Evolutionary conservation across 148 eudicot species (phyloP).

Genomic region (Amaranthus hypochondriacus): DNA sequence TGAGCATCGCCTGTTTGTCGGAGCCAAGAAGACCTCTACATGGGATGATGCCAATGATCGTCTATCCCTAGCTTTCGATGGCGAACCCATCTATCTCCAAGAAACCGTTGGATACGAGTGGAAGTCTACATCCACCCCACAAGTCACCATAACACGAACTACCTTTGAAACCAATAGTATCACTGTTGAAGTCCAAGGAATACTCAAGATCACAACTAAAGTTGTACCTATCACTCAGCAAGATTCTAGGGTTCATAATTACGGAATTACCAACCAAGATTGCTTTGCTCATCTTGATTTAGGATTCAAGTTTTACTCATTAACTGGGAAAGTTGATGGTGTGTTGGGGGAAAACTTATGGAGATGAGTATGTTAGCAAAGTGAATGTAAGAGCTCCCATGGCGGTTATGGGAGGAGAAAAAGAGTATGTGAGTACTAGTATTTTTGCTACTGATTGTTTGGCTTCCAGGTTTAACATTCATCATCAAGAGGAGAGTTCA

Average conservation of each 20-base stretch:
- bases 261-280: conserved; percentile 34
- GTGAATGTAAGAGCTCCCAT: conserved; percentile 39
- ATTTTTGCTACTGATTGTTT: conserved; percentile 42
- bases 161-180: conserved; percentile 25
- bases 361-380: conserved; percentile 39
- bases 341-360: conserved; percentile 52
- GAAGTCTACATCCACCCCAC: conserved; percentile 22
- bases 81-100: conserved; percentile 28
- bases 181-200: conserved; percentile 29
- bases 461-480: conserved; percentile 29
- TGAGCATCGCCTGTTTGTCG: conserved; percentile 34
- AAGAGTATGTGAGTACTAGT: conserved; percentile 29
- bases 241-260: conserved; percentile 40
- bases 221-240: conserved; percentile 45
- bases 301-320: conserved; percentile 34
- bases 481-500: not conserved
- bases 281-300: conserved; percentile 50
- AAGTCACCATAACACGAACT: conserved; percentile 27
- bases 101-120: conserved; percentile 24
- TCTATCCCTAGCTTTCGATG: conserved; percentile 35
- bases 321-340: conserved; percentile 34
- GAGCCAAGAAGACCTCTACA: conserved; percentile 32
- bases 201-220: conserved; percentile 31
- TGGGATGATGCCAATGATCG: conserved; percentile 40
- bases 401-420: conserved; percentile 46